These are phyloP conservation scores for Vigna unguiculata DNA, from an alignment of 306 rosid genomes.

Conservation along the genomic window DNA sequence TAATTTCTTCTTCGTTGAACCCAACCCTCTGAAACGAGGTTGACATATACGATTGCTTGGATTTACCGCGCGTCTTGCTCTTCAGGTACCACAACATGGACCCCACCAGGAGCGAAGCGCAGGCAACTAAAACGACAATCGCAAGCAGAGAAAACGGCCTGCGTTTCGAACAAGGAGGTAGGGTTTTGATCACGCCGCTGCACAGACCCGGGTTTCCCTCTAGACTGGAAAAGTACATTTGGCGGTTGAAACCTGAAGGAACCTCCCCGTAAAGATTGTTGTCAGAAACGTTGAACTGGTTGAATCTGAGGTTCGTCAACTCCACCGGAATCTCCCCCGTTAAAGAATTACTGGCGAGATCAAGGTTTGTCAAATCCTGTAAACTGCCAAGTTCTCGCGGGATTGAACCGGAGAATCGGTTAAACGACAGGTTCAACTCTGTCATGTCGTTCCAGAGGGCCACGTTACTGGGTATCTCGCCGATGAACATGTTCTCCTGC, in stretches of 20 bases:
- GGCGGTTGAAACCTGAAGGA: conserved; percentile 62
- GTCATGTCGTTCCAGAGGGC: conserved; percentile 64
- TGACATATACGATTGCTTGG: conserved; percentile 49
- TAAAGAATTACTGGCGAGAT: conserved; percentile 66
- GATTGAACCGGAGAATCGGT: conserved; percentile 63
- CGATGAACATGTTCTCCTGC: conserved; percentile 69
- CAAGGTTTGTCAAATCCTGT: conserved; percentile 66
- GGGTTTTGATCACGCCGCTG: conserved; percentile 54
- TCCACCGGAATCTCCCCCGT: conserved; percentile 72
- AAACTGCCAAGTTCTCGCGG: conserved; percentile 66
- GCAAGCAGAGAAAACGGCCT: conserved; percentile 47
- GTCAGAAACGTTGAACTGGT: conserved; percentile 65
- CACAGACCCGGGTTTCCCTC: conserved; percentile 72
- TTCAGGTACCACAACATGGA: conserved; percentile 57
- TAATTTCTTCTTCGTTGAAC: conserved; percentile 68
- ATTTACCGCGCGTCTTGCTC: conserved; percentile 48
- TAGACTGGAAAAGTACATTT: conserved; percentile 51
- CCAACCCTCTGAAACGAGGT: conserved; percentile 67
- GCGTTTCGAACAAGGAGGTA: conserved; percentile 58
- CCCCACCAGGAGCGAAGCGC: conserved; percentile 50
- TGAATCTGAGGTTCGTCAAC: conserved; percentile 64
- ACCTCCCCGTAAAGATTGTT: conserved; percentile 68
- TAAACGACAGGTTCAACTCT: conserved; percentile 66
- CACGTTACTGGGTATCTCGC: conserved; percentile 62
- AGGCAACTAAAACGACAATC: conserved; percentile 45